Conservation (phyloP, 371 early-diverging fungal species). For the Nematocida ironsii region DNA sequence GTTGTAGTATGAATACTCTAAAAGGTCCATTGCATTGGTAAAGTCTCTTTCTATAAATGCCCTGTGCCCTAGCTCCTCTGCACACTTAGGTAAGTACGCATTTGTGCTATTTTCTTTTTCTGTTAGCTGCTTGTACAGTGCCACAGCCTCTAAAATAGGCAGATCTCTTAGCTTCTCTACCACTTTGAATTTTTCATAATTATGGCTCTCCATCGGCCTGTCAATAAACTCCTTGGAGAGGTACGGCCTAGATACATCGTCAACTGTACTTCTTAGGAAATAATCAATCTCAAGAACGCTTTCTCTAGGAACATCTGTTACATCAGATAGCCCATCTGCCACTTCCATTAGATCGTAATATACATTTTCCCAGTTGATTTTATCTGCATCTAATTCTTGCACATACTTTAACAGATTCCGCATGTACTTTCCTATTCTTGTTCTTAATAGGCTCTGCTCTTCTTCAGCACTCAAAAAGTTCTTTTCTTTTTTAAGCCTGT, state of each 20-base stretch:
- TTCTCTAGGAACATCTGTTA: conserved; percentile 27
- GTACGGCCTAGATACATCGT: background rate
- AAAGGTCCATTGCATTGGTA: conserved; percentile 31
- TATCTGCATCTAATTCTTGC: background rate
- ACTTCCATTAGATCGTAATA: conserved; percentile 14
- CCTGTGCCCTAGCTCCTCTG: conserved; percentile 49
- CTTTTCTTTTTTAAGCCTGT: conserved; percentile 18
- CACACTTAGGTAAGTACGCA: conserved; percentile 2
- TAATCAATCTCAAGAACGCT: conserved; percentile 29
- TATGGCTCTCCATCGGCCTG: background rate
- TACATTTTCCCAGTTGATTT: background rate
- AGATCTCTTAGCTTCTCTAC: conserved; percentile 16
- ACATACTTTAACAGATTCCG: conserved; percentile 27
- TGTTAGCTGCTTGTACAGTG: conserved; percentile 4
- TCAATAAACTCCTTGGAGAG: background rate
- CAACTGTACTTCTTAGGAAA: conserved; percentile 10
- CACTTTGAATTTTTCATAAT: background rate
- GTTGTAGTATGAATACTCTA: conserved; percentile 44
- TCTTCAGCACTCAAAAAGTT: background rate
- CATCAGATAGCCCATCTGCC: background rate
- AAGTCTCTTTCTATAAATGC: conserved; percentile 53
- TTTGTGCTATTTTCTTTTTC: conserved; percentile 36
- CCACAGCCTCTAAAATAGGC: conserved; percentile 40
- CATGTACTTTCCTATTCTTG: conserved; percentile 22
- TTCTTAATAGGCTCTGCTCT: conserved; percentile 16